Base-by-base conservation (phyloP, 495 filamentous ascomycete genomes). In the Aspergillus sparsus region DNA sequence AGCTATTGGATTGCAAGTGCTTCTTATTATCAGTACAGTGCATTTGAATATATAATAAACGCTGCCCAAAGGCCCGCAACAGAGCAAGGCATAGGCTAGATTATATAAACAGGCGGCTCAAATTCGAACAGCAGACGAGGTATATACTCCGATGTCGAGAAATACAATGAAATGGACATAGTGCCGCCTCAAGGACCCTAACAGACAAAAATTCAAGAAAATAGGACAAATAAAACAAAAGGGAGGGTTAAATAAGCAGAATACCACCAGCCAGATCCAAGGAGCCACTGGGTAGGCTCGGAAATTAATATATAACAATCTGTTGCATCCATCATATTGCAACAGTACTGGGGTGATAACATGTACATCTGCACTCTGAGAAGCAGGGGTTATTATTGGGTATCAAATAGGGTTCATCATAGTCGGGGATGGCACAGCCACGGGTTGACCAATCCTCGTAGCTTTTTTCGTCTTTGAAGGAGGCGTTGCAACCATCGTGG, bases 331-430 rank as follows among this genome's bases (percentile, higher is more conserved):
- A 36, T 18, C 53, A 53, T 44, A 49, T 54, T 51, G 49, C 33
- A 61, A 42, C 52, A 10, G 13, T 53, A 50, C 33, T 42, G 21
- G 21, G 21, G 21, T 42, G 47, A 58, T 45, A 44, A 49, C 8
- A n/a, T 55, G 16, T 49, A 53, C 57, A 61, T 46, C 13, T 58
- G 12, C 11, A 35, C 44, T 47, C 16, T 10, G 44, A 18, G 11
- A 18, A 36, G 39, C 37, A 42, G 16, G 12, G 15, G 46, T 35
- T 10, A 35, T 10, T 10, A 51, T 21, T 2, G 35, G 58, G 45
- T 58, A 69, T 76, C 55, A 77, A 57, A 77, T 76, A 55, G 74
- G 74, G 68, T 77, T 77, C 66, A 76, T 63, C 70, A 77, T 77
- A 21, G 67, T 71, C 31, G 70, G 72, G 56, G 71, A 61, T 18